These are phyloP conservation scores for Hymenoscyphus albidus DNA, from an alignment of 2,329 filamentous ascomycete species.

Conservation along the genomic window DNA sequence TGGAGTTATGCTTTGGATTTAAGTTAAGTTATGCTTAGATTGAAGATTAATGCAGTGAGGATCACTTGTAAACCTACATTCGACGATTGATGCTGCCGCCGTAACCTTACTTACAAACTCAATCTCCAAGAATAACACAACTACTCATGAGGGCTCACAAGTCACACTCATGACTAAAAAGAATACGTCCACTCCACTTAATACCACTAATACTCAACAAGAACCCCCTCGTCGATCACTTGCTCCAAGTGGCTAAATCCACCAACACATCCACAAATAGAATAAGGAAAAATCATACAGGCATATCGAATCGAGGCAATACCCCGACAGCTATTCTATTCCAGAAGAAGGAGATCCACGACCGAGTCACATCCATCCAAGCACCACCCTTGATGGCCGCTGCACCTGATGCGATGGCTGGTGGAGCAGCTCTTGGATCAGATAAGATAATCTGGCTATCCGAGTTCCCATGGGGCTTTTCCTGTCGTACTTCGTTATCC, in stretches of 20 bases:
- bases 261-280: background rate
- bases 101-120: no score
- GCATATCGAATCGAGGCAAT: background rate
- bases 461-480: background rate
- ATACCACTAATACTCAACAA: background rate
- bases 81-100: no score
- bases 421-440: background rate
- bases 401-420: background rate
- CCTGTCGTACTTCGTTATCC: no score
- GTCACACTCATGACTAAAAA: background rate
- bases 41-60: no score
- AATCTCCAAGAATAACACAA: no score
- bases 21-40: no score
- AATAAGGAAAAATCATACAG: background rate
- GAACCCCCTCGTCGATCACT: background rate
- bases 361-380: background rate
- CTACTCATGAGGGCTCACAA: no score
- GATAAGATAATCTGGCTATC: background rate
- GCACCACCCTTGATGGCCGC: background rate
- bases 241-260: background rate
- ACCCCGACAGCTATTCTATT: background rate
- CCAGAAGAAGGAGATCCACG: background rate
- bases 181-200: background rate
- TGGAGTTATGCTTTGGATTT: no score
- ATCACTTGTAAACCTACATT: no score